Conservation (phyloP, 768 basidiomycete genomes). For the Hypsizygus marmoreus region DNA sequence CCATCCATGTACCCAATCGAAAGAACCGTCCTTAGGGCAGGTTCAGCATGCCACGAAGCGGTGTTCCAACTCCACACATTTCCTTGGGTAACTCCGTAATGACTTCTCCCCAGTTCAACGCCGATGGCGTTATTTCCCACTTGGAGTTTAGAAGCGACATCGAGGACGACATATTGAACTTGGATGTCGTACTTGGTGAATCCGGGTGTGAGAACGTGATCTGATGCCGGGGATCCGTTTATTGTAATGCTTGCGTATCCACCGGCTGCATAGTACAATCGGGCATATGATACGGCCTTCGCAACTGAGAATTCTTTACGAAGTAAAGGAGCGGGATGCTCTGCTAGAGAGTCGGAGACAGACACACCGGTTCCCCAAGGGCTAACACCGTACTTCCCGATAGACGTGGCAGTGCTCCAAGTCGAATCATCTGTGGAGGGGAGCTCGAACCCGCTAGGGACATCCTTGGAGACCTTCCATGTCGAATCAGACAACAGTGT, state of each 20-base stretch:
- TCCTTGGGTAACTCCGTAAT: conserved; percentile 31
- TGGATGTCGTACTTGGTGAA: conserved; percentile 32
- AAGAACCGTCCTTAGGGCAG: conserved; percentile 23
- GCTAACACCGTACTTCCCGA: conserved; percentile 21
- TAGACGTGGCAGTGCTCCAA: conserved; percentile 21
- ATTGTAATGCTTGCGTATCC: conserved; percentile 30
- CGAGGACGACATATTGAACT: conserved; percentile 27
- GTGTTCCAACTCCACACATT: conserved; percentile 32
- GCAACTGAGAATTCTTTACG: conserved; percentile 22
- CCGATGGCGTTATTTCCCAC: conserved; percentile 23
- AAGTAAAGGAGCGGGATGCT: conserved; percentile 31
- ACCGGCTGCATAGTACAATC: conserved; percentile 29
- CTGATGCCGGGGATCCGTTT: conserved; percentile 27
- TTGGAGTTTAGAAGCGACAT: conserved; percentile 21
- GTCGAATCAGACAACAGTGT: conserved; percentile 21
- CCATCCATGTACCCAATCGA: conserved; percentile 30
- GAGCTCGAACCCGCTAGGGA: conserved; percentile 21
- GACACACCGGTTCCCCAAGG: conserved; percentile 26
- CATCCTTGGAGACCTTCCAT: conserved; percentile 22
- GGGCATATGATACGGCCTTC: conserved; percentile 23
- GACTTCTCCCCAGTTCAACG: conserved; percentile 27
- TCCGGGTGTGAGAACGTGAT: conserved; percentile 28
- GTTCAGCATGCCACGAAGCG: conserved; percentile 33
- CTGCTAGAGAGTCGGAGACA: conserved; percentile 23
- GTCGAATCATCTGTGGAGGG: conserved; percentile 21